Percentiles rank a stretch among this genome's conserved stretches.
Conservation (phyloP, 768 basidiomycete genomes). For the Amanita fuliginea region DNA sequence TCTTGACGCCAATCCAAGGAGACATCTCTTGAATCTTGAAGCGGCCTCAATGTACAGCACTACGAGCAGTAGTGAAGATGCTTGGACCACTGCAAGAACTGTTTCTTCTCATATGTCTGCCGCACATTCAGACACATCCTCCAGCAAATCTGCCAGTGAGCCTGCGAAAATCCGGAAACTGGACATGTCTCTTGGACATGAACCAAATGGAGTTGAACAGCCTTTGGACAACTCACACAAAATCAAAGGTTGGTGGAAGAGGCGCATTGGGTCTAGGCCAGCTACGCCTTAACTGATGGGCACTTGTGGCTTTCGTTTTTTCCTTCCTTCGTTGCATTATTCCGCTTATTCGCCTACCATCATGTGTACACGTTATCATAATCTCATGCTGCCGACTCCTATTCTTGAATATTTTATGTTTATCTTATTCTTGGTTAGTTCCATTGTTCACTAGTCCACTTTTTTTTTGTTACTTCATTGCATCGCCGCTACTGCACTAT, state of each 20-base stretch:
- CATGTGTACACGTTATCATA: too few species aligned
- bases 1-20: neutral
- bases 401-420: too few species aligned
- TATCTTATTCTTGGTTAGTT: too few species aligned
- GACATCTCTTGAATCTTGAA: neutral
- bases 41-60: slow-evolving; percentile 6
- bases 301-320: neutral
- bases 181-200: neutral
- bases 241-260: slow-evolving; percentile 4
- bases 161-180: slow-evolving; percentile 1
- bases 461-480: too few species aligned
- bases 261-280: neutral
- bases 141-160: neutral
- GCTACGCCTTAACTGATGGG: neutral
- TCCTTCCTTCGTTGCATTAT: neutral
- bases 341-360: neutral
- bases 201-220: neutral
- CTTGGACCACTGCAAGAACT: slow-evolving; percentile 4
- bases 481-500: too few species aligned
- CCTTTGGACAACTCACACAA: neutral
- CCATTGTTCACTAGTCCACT: too few species aligned
- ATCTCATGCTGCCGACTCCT: too few species aligned
- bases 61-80: slow-evolving; percentile 2
- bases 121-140: neutral
- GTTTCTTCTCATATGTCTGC: slow-evolving; percentile 3